phyloP scores from a whole-genome alignment of 2,329 filamentous ascomycete species.

The Clarireedia homoeocarpa region DNA sequence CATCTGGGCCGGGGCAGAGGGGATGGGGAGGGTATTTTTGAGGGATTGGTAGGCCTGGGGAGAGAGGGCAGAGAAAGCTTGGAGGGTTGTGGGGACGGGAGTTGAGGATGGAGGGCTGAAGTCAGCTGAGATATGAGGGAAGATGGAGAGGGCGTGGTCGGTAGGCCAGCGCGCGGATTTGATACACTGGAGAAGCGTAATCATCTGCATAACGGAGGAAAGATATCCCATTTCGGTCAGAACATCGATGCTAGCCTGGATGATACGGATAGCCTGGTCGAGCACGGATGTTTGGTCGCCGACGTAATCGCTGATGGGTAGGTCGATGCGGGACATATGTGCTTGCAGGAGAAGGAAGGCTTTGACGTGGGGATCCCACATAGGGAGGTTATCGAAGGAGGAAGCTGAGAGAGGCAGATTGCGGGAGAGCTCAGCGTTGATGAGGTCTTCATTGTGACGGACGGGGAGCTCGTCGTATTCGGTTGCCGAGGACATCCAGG shows the following conservation, averaged over 20 bases:
- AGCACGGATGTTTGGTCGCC: slow-evolving; percentile 86
- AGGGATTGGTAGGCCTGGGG: slow-evolving; percentile 34
- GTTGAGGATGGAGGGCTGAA: slow-evolving; percentile 15
- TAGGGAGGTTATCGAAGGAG: slow-evolving; percentile 56
- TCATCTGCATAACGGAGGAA: slow-evolving; percentile 72
- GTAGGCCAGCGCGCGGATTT: slow-evolving; percentile 89
- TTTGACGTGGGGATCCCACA: slow-evolving; percentile 99
- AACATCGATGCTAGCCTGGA: slow-evolving; percentile 91
- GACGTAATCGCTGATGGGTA: slow-evolving; percentile 95
- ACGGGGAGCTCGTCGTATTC: slow-evolving; percentile 98
- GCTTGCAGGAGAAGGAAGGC: slow-evolving; percentile 89
- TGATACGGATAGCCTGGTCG: slow-evolving; percentile 93
- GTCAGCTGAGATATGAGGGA: slow-evolving; percentile 58
- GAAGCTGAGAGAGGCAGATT: slow-evolving; percentile 57
- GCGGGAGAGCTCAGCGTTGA: slow-evolving; percentile 83
- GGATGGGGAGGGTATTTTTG: slow-evolving; percentile 41
- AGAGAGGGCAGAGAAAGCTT: slow-evolving; percentile 24
- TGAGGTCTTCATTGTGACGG: slow-evolving; percentile 94
- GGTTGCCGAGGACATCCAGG: slow-evolving; percentile 87
- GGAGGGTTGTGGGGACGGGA: slow-evolving; percentile 29
- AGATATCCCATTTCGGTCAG: slow-evolving; percentile 82
- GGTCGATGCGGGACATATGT: slow-evolving; percentile 84
- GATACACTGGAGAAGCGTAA: slow-evolving; percentile 80
- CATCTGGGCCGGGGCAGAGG: slow-evolving; percentile 33
- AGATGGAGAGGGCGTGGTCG: slow-evolving; percentile 69